Evolutionary conservation across 805 yeast species (phyloP), one percentile per base, ranked within the genome.

Genomic region (Candida silvatica): DNA sequence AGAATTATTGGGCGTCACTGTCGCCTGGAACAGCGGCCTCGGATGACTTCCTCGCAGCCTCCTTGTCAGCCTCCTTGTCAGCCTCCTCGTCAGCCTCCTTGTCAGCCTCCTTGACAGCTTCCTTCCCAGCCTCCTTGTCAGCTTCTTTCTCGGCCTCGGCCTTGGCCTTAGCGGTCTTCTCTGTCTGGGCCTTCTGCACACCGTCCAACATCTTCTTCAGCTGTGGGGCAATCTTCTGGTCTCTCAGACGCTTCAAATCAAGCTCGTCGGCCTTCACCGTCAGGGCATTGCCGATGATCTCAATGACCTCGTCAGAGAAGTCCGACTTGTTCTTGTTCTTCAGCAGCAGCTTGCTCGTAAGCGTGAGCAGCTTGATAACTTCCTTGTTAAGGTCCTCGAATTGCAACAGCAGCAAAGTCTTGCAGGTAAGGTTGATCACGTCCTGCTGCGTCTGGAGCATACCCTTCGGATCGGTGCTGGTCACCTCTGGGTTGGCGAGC

Each of bases 381-480:
- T 46, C 47, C 6, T 32, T 30, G 28, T 47, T 49, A 20, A 49
- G 32, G 27, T 54, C 41, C n/a, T 39, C 37, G 32, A 51, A 47
- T 6, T 57, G 44, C 26, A 54, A 52, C 15, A 54, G 56, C 42
- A 59, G 51, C 29, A 71, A 23, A 51, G 62, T 46, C 48, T 81
- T 82, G 37, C 94, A 77, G 8, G 81, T 65, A 32, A 84, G 56
- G 9, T 74, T 65, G 36, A 92, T 64, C 1, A 82, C 75, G 40
- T 80, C 86, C 34, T 69, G 63, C 34, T 86, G 78, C 0, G 92
- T 79, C 38, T 62, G 66, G 6, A 66, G 62, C 70, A 78, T 80
- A 2, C 86, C 87, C 5, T 54, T 51, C 2, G 66, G 62, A 48
- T 82, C 92, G 1, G 81, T 76, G 37, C 60, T 61, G 43, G 61